Percentiles rank a stretch among this genome's conserved stretches.
phyloP scores from a whole-genome alignment of 1,284 basidiomycete species.

The Spongiforma sp. region DNA sequence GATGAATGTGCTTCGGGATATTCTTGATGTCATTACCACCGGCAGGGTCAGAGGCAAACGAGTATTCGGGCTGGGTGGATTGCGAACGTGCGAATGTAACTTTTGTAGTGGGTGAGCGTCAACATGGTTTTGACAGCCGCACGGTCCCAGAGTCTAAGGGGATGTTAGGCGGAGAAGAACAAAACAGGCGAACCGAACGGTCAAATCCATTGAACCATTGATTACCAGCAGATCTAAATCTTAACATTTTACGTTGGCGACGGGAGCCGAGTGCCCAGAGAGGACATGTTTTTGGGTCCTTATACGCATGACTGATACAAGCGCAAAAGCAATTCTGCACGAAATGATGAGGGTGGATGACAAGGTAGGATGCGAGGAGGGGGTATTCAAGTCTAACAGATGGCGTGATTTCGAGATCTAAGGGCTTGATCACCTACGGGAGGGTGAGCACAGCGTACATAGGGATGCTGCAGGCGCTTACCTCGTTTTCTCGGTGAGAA shows the following conservation, averaged over 20 bases:
- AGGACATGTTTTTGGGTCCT: constrained; percentile 96
- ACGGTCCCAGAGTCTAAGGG: constrained; percentile 98
- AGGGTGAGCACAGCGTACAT: neutral
- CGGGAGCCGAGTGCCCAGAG: constrained; percentile 91
- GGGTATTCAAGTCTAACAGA: constrained; percentile 92
- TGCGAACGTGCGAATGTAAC: constrained; percentile 92
- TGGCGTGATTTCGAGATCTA: constrained; percentile 99
- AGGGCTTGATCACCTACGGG: constrained; percentile 95
- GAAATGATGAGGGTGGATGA: constrained; percentile 95
- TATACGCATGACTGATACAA: constrained; percentile 99
- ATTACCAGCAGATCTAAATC: constrained; percentile 98
- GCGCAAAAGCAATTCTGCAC: constrained; percentile 93
- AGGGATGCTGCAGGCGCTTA: constrained; percentile 35
- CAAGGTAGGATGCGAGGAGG: constrained; percentile 93
- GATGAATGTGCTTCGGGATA: constrained; percentile 94
- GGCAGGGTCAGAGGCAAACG: constrained; percentile 93
- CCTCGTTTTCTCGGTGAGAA: constrained; percentile 94
- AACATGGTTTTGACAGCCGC: constrained; percentile 97
- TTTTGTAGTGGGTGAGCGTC: constrained; percentile 99
- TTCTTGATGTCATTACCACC: constrained; percentile 99
- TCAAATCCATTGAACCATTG: constrained; percentile 98
- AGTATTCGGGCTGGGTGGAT: constrained; percentile 97
- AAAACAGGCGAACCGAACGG: constrained; percentile 68
- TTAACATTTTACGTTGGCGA: constrained; percentile 94
- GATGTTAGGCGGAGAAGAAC: neutral